Evolutionary conservation across 441 rosid species (phyloP), one percentile per base, ranked within the genome.

Genomic region (Adansonia gregorii): DNA sequence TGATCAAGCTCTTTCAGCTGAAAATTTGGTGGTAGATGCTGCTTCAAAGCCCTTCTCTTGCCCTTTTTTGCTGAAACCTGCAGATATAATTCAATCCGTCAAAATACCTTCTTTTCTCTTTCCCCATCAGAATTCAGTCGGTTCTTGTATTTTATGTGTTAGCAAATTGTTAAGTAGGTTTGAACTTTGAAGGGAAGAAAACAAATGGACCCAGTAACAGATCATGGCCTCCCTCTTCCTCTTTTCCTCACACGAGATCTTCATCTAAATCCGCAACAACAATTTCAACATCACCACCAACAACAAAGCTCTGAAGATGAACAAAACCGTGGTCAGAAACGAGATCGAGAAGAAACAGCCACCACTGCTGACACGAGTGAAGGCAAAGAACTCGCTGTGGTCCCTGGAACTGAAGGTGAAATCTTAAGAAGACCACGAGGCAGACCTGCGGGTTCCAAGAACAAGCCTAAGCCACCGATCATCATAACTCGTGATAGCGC

Each of bases 171-270:
- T 51, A 8, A 76, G 22, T 45, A 20, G 60, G 45, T 74, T 74
- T 74, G n/a, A 74, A 22, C 63, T 76, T 31, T 22, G 73, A 54
- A 52, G n/a, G 64, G 22, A 27, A 78, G 74, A 35, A 46, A 54
- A 78, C 39, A 75, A 75, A 88, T 93, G 96, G 93, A 93, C 85
- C 96, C 91, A 67, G 85, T 91, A 6, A 86, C 97, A 72, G 83
- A 89, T 9, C 88, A 85, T 4, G 91, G 89, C 22, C 94, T 90
- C 39, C 87, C 92, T 59, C 97, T 93, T 76, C 97, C 97, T 67
- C 89, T 93, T 67, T 93, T 93, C 43, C 94, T 79, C 67, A 66
- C 90, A 14, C 84, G 93, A 79, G 93, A 93, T 86, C 88, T 93
- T 78, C 93, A 91, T 80, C 86, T 93, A 58, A 91, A 89, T 24